These are phyloP conservation scores for Ustilago hordei DNA, from an alignment of 1,284 basidiomycete genomes.

Conservation along the genomic window DNA sequence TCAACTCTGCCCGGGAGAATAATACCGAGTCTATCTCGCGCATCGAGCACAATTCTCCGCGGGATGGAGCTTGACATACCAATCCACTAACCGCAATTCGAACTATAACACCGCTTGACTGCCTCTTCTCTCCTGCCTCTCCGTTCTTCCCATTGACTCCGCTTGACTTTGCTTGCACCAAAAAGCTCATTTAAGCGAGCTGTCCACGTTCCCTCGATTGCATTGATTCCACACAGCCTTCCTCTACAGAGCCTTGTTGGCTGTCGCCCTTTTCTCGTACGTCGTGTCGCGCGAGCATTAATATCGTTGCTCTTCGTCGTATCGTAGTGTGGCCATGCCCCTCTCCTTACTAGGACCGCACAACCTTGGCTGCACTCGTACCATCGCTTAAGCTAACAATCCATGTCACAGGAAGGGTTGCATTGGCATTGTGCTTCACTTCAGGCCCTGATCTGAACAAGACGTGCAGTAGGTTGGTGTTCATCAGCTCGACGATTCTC, in stretches of 20 bases:
- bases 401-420: neutral
- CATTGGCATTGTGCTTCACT: neutral
- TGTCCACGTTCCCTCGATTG: conserved; percentile 49
- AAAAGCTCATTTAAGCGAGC: conserved; percentile 28
- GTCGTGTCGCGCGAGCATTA: neutral
- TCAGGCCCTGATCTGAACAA: neutral
- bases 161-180: conserved; percentile 13
- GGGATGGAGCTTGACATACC: neutral
- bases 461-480: neutral
- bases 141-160: conserved; percentile 6
- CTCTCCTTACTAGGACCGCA: neutral
- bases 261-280: conserved; percentile 1
- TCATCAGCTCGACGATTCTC: neutral
- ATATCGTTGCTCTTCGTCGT: neutral
- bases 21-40: neutral
- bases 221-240: conserved; percentile 10
- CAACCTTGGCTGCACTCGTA: neutral
- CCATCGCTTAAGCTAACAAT: neutral
- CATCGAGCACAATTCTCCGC: conserved; percentile 12
- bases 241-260: neutral
- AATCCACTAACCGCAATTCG: neutral
- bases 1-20: neutral
- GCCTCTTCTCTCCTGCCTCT: neutral
- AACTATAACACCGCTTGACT: no score
- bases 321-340: neutral